Evolutionary conservation across 2,329 filamentous ascomycete genomes (phyloP), one percentile per base, ranked within the genome.

Genomic region (Ustulina deusta): DNA sequence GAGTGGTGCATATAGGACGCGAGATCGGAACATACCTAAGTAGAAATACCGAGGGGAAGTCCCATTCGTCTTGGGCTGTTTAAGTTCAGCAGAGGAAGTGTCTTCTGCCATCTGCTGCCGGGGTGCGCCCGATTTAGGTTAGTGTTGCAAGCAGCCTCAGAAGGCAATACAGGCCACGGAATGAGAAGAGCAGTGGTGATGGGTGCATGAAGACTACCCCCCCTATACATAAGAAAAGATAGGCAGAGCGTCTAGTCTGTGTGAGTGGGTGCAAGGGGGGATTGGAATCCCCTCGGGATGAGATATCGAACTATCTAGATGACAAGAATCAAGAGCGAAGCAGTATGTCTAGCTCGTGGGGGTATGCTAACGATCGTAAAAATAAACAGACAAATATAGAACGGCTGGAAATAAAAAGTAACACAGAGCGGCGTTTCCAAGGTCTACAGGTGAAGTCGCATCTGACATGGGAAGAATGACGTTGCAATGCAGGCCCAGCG

Each of bases 1-100:
- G 10, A 27, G 4, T 22, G 44, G 38, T 46, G 32, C 10, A 29
- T 17, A 52, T 40, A 60, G n/a, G 51, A 63, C n/a, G n/a, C 42
- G 32, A 25, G 51, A 15, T 49, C 63, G 29, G 60, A 49, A 72
- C 74, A 63, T 76, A 77, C 74, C 70, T 71, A 68, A 58, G 49
- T 68, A 69, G 67, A 68, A 70, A 48, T 64, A 63, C 29, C 66
- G 56, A 65, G 63, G 66, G 63, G 60, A 32, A 49, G 60, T 54
- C 49, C 54, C 48, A 61, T 56, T 57, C 48, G 61, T 62, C 61
- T 58, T 66, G 51, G 46, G 46, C 61, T 52, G 61, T 64, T 69
- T 64, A 68, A 69, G 69, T 71, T 67, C 69, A 58, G 54, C 59
- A 68, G 62, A 36, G 46, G 44, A 68, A 67, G 57, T 60, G 36